Evolutionary conservation across 1,139 yeast species (phyloP), one percentile per base, ranked within the genome.

Genomic region (Suhomyces yuchorum): DNA sequence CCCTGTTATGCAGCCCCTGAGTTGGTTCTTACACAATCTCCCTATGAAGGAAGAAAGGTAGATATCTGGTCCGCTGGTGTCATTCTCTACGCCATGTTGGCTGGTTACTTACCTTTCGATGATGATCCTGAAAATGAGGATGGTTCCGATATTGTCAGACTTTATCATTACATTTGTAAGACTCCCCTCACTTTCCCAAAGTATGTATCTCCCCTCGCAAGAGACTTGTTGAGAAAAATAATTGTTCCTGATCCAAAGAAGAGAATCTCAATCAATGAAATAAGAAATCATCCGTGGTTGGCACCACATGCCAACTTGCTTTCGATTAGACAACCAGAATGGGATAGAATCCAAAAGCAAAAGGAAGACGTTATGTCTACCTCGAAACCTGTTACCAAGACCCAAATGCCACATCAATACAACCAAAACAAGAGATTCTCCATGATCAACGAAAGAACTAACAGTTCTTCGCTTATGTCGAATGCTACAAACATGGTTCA

Each of bases 1-100:
- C 99, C 99, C 0, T 92, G 99, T 67, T 93, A 93, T 67, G 98
- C 98, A 0, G 99, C 99, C 3, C 99, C 99, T 0, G 99, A 93
- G 66, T 73, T 93, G 51, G 99, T 93, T 3, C 85, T 92, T 37
- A 85, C 95, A 12, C 92, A 86, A 57, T 78, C 83, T 47, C 93
- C 95, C 18, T 93, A 93, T 65, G 91, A 87, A 57, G 97, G 97
- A n/a, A 80, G 91, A 54, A 91, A 89, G 65, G 97, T 90, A 20
- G 99, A 93, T 67, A 87, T 92, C 40, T 93, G 99, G 99, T 90
- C 97, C 1, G 82, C 96, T 58, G 99, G 99, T 48, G 93, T 95
- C 36, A 93, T 93, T 49, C 72, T 93, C 42, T 93, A 91, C 63
- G 98, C 99, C 12, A 93, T 95, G 97, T 76, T 95, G 43, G 91